phyloP scores from a whole-genome alignment of 2,329 filamentous ascomycete species.

The Curvularia verruculosa region DNA sequence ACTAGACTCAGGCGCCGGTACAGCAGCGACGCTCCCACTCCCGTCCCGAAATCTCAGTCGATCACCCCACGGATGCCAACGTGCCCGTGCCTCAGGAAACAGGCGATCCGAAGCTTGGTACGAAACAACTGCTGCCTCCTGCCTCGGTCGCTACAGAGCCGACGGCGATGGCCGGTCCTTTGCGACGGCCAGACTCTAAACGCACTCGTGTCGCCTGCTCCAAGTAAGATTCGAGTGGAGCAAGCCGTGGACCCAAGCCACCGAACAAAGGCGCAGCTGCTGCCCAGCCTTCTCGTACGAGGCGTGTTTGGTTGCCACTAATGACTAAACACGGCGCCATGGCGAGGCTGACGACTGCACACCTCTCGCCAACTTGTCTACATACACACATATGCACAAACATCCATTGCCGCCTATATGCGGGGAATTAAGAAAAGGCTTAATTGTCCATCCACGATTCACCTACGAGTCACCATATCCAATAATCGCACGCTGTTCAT shows the following conservation, averaged over 20 bases:
- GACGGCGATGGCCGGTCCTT: constrained; percentile 13
- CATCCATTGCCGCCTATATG: constrained; percentile 18
- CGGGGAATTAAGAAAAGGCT: constrained; percentile 21
- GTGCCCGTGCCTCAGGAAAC: constrained; percentile 26
- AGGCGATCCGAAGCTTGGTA: constrained; percentile 20
- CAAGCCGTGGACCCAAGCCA: constrained; percentile 12
- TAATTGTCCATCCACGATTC: constrained; percentile 5
- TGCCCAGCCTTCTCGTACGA: background rate
- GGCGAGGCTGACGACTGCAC: background rate
- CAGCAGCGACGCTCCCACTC: background rate
- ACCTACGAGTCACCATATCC: constrained; percentile 6
- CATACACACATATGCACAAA: background rate
- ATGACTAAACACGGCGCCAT: constrained; percentile 3
- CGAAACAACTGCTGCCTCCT: constrained; percentile 28
- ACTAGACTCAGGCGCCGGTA: background rate
- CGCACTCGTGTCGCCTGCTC: constrained; percentile 4
- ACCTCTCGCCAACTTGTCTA: background rate
- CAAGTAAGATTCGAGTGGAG: background rate
- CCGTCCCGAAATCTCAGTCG: constrained; percentile 1
- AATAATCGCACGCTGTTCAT: constrained; percentile 22
- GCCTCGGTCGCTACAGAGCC: background rate
- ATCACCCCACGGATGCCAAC: background rate
- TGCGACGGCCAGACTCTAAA: constrained; percentile 8
- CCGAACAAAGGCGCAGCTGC: constrained; percentile 27
- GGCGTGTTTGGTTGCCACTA: constrained; percentile 22